These are phyloP conservation scores for Kondoa malvinella DNA, from an alignment of 768 basidiomycete genomes.

Conservation along the genomic window DNA sequence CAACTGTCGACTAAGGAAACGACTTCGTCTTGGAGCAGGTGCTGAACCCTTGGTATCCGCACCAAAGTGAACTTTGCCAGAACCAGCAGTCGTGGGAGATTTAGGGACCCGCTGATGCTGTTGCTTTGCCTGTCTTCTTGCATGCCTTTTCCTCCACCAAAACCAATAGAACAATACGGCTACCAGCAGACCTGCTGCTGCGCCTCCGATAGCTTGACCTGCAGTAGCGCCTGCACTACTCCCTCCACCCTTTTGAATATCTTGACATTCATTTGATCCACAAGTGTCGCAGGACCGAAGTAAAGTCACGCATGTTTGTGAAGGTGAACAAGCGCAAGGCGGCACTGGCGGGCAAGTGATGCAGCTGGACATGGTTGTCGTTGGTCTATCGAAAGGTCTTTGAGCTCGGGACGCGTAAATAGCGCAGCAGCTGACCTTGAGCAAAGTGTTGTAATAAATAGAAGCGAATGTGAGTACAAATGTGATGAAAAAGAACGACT, in stretches of 20 bases:
- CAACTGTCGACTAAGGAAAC: not conserved
- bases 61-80: not conserved
- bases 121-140: not conserved
- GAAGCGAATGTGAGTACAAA: too few relatives aligned
- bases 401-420: too few relatives aligned
- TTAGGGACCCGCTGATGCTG: too few relatives aligned
- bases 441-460: too few relatives aligned
- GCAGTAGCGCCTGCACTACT: constrained; percentile 18
- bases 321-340: constrained; percentile 18
- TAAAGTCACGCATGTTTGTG: constrained; percentile 19
- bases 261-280: constrained; percentile 21
- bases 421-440: too few relatives aligned
- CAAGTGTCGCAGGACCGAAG: constrained; percentile 19
- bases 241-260: constrained; percentile 5
- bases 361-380: not conserved
- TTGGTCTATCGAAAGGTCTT: too few relatives aligned
- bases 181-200: constrained; percentile 20
- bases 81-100: not conserved
- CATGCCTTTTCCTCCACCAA: constrained; percentile 23
- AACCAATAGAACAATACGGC: constrained; percentile 23
- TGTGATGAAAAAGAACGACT: too few relatives aligned
- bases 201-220: constrained; percentile 25
- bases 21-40: constrained; percentile 13
- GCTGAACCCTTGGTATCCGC: constrained; percentile 16
- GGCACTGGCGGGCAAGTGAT: constrained; percentile 14